Evolutionary conservation across 768 basidiomycete species (phyloP), one percentile per base, ranked within the genome.

Genomic region (Russula compacta): DNA sequence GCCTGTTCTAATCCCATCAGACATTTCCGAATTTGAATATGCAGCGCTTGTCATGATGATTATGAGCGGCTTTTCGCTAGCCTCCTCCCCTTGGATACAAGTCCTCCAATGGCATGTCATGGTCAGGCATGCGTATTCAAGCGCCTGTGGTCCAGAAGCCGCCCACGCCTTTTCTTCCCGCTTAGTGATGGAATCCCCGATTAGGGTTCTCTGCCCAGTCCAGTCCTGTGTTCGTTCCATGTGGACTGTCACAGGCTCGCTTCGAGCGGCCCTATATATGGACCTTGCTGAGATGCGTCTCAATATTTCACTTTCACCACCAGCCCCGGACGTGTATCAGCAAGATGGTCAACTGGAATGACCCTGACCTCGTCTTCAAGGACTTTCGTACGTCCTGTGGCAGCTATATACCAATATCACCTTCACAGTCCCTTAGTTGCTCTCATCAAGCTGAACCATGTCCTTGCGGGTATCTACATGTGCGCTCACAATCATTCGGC

Each of bases 291-390:
- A 35, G 32, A 48, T 29, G 6, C 24, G 17, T 24, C 24, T 29
- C 24, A 3, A 3, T n/a, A 29, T 29, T 3, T 29, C 24, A 29
- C 24, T 29, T 14, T 48, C 9, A 11, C 21, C 46, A 39, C 46
- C 56, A 36, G 12, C 48, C 50, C 19, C 42, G 1, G n/a, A 19
- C 14, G 3, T 11, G n/a, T n/a, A 38, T 21, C 21, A 47, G 15
- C 60, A 42, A 47, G n/a, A 61, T 61, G 60, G 56, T 58, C 42
- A 42, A 58, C 56, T 61, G 55, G 55, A 42, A 57, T 4, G 32
- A 61, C 33, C 44, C 56, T 6, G 2, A 17, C 39, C 29, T 52
- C 43, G 1, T 57, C 6, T n/a, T 38, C 2, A 11, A 39, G 9
- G 60, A 61, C 36, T 61, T 35, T 44, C 19, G 60, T 61, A 15